Percentiles rank a stretch among this genome's conserved stretches.
Conservation (phyloP, 495 filamentous ascomycete species). For the Stereocaulon alpinum region DNA sequence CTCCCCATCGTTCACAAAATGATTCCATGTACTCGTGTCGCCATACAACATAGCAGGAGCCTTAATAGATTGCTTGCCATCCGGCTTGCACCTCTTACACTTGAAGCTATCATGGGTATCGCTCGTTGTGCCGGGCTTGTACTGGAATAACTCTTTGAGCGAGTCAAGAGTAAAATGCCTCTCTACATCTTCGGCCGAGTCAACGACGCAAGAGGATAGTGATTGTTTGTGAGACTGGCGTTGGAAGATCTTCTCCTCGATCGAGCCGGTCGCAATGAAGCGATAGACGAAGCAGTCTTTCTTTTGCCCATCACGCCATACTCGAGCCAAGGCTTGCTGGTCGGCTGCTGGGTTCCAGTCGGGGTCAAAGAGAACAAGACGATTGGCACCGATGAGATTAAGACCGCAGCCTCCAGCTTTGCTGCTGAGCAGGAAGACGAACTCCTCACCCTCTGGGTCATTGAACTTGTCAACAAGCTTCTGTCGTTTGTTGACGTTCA, state of each 20-base stretch:
- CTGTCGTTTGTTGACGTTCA: constrained; percentile 93
- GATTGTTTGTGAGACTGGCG: constrained; percentile 97
- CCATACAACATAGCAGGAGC: constrained; percentile 92
- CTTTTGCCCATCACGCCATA: constrained; percentile 98
- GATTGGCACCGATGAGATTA: constrained; percentile 95
- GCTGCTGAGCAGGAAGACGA: constrained; percentile 89
- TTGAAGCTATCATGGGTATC: constrained; percentile 99
- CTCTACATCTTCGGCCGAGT: constrained; percentile 93
- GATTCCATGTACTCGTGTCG: constrained; percentile 98
- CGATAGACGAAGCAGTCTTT: constrained; percentile 99
- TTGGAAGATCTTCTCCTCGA: constrained; percentile 99
- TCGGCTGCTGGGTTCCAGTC: constrained; percentile 99
- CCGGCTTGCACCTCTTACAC: constrained; percentile 86
- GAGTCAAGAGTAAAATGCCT: constrained; percentile 87
- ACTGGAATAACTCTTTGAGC: constrained; percentile 87
- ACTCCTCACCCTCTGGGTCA: constrained; percentile 80
- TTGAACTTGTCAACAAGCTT: constrained; percentile 99
- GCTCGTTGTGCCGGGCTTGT: constrained; percentile 67
- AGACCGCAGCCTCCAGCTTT: constrained; percentile 96
- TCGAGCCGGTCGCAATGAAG: constrained; percentile 95
- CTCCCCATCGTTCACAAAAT: constrained; percentile 72
- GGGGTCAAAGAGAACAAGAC: constrained; percentile 92
- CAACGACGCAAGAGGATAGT: constrained; percentile 93
- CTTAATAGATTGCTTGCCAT: constrained; percentile 78
- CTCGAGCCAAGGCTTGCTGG: constrained; percentile 92